phyloP scores from a whole-genome alignment of 257 asterid genomes.

The Solanum pinnatisectum region DNA sequence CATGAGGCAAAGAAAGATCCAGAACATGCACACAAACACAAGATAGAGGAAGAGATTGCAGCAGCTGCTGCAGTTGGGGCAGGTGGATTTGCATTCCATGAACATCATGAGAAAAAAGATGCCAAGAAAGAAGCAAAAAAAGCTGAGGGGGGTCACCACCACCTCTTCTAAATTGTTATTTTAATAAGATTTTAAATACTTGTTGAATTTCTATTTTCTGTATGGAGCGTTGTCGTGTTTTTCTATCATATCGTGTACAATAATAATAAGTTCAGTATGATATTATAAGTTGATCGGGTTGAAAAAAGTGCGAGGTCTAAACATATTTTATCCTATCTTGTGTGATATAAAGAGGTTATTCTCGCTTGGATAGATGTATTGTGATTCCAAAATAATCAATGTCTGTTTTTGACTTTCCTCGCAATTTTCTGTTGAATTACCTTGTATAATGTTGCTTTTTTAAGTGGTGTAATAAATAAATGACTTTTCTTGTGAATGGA shows the following conservation, averaged over 20 bases:
- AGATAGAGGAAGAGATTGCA: conserved; percentile 53
- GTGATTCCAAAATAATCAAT: background rate
- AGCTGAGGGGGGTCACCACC: conserved; percentile 1
- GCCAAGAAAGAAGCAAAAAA: conserved; percentile 3
- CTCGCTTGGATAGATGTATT: too few relatives aligned
- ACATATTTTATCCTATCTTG: too few relatives aligned
- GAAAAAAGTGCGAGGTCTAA: fast-evolving
- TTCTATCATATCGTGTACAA: background rate
- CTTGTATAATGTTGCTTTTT: background rate
- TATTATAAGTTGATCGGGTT: background rate
- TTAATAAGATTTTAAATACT: background rate
- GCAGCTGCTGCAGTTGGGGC: conserved; percentile 45
- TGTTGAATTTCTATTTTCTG: background rate
- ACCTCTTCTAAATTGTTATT: background rate
- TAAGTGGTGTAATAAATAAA: background rate
- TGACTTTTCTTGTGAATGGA: background rate
- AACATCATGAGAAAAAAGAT: conserved; percentile 64
- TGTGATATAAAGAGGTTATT: background rate
- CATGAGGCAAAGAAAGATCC: conserved; percentile 62
- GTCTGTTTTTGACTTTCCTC: background rate
- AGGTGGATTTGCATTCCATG: conserved; percentile 63
- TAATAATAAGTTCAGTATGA: background rate
- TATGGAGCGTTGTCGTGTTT: background rate
- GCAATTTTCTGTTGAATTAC: background rate
- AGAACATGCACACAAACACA: conserved; percentile 55